These are phyloP conservation scores for Cladophialophora bantiana DNA, from an alignment of 2,329 filamentous ascomycete genomes.

Conservation along the genomic window DNA sequence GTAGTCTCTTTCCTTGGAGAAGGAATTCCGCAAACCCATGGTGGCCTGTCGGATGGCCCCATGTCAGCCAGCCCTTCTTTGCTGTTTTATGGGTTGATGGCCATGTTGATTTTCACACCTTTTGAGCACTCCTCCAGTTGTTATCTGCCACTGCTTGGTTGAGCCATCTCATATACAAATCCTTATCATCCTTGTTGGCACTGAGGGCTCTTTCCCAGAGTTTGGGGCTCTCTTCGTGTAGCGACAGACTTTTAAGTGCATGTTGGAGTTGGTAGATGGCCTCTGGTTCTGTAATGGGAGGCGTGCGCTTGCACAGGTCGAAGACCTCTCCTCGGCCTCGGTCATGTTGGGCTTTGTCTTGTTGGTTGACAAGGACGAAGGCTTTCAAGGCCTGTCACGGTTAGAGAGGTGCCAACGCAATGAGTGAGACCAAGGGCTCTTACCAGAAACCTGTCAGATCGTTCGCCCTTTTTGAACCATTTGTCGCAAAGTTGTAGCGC, in stretches of 20 bases:
- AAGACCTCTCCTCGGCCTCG: constrained; percentile 54
- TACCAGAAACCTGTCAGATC: constrained; percentile 46
- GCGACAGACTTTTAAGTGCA: constrained; percentile 48
- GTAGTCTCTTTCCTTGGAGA: constrained; percentile 56
- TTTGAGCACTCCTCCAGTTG: constrained; percentile 58
- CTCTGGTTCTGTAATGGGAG: constrained; percentile 54
- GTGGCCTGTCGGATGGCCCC: constrained; percentile 49
- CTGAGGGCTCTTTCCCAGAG: constrained; percentile 58
- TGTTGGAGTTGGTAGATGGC: constrained; percentile 53
- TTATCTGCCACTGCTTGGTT: constrained; percentile 49
- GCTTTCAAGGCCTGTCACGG: constrained; percentile 39
- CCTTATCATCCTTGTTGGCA: constrained; percentile 51
- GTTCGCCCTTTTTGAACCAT: constrained; percentile 63
- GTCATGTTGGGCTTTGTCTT: constrained; percentile 51
- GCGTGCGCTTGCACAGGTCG: constrained; percentile 51
- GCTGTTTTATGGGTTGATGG: constrained; percentile 22
- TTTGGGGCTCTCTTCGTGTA: constrained; percentile 45
- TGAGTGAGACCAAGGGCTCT: neutral
- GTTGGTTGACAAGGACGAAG: constrained; percentile 43
- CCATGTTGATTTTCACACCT: constrained; percentile 46
- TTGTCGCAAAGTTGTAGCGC: constrained; percentile 59
- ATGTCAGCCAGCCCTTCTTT: constrained; percentile 37
- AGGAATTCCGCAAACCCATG: constrained; percentile 59
- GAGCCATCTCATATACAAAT: constrained; percentile 56
- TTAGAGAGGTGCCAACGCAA: constrained; percentile 11